Evolutionary conservation across 2,329 filamentous ascomycete species (phyloP).

Genomic region (Aspergillus tubingensis): DNA sequence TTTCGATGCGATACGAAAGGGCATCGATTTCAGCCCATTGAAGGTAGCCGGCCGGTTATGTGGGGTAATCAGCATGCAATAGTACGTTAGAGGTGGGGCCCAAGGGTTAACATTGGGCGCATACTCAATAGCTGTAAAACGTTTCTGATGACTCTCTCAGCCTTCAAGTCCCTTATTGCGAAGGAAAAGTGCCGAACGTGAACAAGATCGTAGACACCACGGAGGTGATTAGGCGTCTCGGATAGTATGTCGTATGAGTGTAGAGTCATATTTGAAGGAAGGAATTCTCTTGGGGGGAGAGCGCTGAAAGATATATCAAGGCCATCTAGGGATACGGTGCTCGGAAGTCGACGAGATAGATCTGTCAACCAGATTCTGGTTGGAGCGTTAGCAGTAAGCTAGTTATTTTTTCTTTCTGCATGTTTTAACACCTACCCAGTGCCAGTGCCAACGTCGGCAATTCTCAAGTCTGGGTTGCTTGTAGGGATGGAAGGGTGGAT

Average conservation of each 20-base stretch:
- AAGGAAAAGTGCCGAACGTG: neutral
- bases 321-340: neutral
- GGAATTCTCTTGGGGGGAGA: neutral
- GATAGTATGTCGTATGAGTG: neutral
- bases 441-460: neutral
- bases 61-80: neutral
- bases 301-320: neutral
- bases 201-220: constrained; percentile 1
- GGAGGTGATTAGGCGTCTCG: neutral
- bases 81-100: neutral
- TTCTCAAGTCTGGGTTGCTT: neutral
- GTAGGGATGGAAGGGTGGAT: neutral
- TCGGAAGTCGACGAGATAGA: neutral
- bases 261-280: neutral
- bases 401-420: neutral
- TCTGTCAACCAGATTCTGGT: neutral
- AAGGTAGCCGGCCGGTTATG: neutral
- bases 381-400: neutral
- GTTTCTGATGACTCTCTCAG: neutral
- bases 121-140: neutral
- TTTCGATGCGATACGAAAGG: neutral
- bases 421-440: neutral
- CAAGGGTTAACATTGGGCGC: too few relatives aligned
- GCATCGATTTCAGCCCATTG: neutral
- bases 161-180: constrained; percentile 1